Base-by-base conservation (phyloP, 176 grass and related monocot species). In the Raddia distichophylla region DNA sequence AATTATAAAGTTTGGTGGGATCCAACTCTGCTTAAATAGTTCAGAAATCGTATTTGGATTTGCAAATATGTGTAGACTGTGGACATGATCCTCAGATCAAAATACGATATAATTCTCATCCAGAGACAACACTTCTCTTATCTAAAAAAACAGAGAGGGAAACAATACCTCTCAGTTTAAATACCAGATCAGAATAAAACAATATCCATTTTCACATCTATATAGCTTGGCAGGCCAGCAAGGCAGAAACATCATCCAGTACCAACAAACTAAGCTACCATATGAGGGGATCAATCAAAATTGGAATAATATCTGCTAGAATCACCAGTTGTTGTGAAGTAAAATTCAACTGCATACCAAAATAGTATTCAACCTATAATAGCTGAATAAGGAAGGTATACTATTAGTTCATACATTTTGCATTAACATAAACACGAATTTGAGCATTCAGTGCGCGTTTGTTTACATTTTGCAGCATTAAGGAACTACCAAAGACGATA, bases 381-480 rank as follows among this genome's bases (percentile, higher is more conserved):
- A 83, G 74, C 50, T 5, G 60, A 83, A 52, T 22, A 60, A 16
- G 34, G 48, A 44, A 68, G 80, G 58, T 65, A 15, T 82, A 77
- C 19, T 49, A 76, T 8, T 10, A 35, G 75, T 67, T 61, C 86
- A 84, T 68, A 84, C 61, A 74, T 58, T 67, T 86, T 27, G 53
- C 74, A 67, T 68, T 60, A 74, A 58, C 73, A 76, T 59, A 68
- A 63, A 67, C 75, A 75, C 34, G 83, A 82, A 60, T 53, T 37
- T 53, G 52, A 67, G 67, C 44, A 69, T 73, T 42, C 20, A 14
- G 67, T 73, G 20, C 79, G 78, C 73, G 42, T 48, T 60, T 55
- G 73, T 60, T 90, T 82, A 67, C 79, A 90, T 14, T 63, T 73
- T 49, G 56, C 82, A 80, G 63, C 75, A 42, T 52, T 62, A 11